Conservation (phyloP, 495 filamentous ascomycete genomes). For the Lentithecium fluviatile region DNA sequence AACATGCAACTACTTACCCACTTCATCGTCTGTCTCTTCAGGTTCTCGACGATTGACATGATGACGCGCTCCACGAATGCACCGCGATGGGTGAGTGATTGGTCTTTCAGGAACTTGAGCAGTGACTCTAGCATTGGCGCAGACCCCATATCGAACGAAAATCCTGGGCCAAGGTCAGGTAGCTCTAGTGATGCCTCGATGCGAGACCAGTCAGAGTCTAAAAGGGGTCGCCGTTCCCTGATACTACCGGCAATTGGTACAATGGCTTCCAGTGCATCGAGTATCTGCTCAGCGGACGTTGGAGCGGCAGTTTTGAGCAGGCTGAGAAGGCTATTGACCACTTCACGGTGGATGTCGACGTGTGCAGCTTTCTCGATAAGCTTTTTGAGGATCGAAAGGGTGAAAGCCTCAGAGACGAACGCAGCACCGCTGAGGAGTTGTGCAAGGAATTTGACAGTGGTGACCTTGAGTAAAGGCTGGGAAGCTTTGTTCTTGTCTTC, state of each 20-base stretch:
- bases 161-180: constrained; percentile 11
- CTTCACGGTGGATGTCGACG: constrained; percentile 41
- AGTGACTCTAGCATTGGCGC: constrained; percentile 5
- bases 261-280: constrained; percentile 35
- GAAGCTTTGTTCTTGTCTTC: constrained; percentile 18
- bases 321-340: constrained; percentile 40
- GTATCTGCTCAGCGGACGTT: constrained; percentile 29
- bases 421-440: constrained; percentile 41
- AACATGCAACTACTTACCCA: constrained; percentile 2
- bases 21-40: not conserved
- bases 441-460: constrained; percentile 46
- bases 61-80: constrained; percentile 18
- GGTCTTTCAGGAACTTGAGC: not conserved
- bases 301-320: constrained; percentile 28
- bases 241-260: constrained; percentile 43
- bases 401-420: constrained; percentile 37
- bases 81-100: not conserved
- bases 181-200: constrained; percentile 24
- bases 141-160: not conserved
- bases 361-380: constrained; percentile 41
- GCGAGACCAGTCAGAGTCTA: constrained; percentile 38
- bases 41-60: constrained; percentile 20
- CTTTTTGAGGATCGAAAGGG: constrained; percentile 35
- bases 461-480: constrained; percentile 41
- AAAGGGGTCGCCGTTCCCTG: constrained; percentile 36